These are phyloP conservation scores for Carex scoparia DNA, from an alignment of 176 grass and related monocot genomes.

Conservation along the genomic window DNA sequence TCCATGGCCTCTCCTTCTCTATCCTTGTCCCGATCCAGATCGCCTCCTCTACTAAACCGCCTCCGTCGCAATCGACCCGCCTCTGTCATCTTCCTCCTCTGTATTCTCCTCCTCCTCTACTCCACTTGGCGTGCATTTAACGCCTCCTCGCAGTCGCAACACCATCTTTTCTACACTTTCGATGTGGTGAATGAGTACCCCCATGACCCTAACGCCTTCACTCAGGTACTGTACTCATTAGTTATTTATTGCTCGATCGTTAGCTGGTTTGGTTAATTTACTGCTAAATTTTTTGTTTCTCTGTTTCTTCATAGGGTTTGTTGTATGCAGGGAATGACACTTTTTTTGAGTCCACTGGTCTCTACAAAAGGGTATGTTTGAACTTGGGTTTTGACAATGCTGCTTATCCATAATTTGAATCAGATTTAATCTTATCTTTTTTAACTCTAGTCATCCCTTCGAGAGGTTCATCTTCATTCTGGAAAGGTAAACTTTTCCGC, in stretches of 20 bases:
- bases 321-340: slow-evolving; percentile 80
- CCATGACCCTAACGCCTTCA: slow-evolving; percentile 76
- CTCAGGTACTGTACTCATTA: slow-evolving; percentile 42
- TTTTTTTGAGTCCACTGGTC: slow-evolving; percentile 82
- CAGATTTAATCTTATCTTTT: slow-evolving; percentile 14
- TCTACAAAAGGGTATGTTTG: slow-evolving; percentile 54
- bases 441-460: slow-evolving; percentile 56
- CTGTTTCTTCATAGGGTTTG: slow-evolving; percentile 46
- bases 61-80: slow-evolving; percentile 2
- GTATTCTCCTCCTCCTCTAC: slow-evolving; percentile 17
- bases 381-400: not conserved
- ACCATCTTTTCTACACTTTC: slow-evolving; percentile 58
- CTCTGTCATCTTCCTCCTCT: slow-evolving; percentile 24
- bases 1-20: slow-evolving; percentile 9
- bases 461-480: slow-evolving; percentile 50
- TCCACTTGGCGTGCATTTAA: slow-evolving; percentile 6
- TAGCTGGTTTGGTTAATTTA: not conserved
- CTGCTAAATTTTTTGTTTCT: not conserved
- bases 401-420: not conserved
- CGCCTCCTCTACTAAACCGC: not conserved
- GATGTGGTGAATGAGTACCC: slow-evolving; percentile 72
- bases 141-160: not conserved
- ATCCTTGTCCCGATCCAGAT: slow-evolving; percentile 15
- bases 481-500: slow-evolving; percentile 29
- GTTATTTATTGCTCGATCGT: not conserved